phyloP scores from a whole-genome alignment of 2,329 filamentous ascomycete species.

The Fusarium subglutinans region DNA sequence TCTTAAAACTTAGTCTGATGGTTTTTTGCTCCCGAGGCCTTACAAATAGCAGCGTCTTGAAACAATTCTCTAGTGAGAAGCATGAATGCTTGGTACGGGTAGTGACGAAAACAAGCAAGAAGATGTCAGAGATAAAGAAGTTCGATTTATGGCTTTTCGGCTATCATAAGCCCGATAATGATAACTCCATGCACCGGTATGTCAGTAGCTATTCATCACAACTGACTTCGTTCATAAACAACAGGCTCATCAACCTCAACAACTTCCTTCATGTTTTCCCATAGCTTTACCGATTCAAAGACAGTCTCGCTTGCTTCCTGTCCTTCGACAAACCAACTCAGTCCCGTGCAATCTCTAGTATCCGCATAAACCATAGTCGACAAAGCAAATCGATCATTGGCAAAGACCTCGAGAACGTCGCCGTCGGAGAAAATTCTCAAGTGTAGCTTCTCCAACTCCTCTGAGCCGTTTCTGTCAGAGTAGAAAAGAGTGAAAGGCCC shows the following conservation, averaged over 20 bases:
- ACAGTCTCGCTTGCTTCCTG: background rate
- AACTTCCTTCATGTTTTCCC: slow-evolving; percentile 34
- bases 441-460: slow-evolving; percentile 33
- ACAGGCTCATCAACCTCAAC: slow-evolving; percentile 20
- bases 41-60: background rate
- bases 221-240: slow-evolving; percentile 18
- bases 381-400: slow-evolving; percentile 42
- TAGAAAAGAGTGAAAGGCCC: slow-evolving; percentile 59
- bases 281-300: slow-evolving; percentile 36
- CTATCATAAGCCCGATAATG: background rate
- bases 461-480: background rate
- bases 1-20: too few relatives aligned
- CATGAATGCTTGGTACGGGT: too few relatives aligned
- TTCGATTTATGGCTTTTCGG: background rate
- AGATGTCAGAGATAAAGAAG: background rate
- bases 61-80: background rate
- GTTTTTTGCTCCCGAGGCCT: rapidly evolving
- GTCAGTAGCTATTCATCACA: background rate
- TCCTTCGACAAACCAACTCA: slow-evolving; percentile 41
- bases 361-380: slow-evolving; percentile 42
- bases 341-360: slow-evolving; percentile 11
- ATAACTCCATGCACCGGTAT: background rate
- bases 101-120: background rate
- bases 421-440: slow-evolving; percentile 40
- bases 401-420: slow-evolving; percentile 41